Evolutionary conservation across 305 asterid genomes (phyloP).

Genomic region (Withania somnifera): DNA sequence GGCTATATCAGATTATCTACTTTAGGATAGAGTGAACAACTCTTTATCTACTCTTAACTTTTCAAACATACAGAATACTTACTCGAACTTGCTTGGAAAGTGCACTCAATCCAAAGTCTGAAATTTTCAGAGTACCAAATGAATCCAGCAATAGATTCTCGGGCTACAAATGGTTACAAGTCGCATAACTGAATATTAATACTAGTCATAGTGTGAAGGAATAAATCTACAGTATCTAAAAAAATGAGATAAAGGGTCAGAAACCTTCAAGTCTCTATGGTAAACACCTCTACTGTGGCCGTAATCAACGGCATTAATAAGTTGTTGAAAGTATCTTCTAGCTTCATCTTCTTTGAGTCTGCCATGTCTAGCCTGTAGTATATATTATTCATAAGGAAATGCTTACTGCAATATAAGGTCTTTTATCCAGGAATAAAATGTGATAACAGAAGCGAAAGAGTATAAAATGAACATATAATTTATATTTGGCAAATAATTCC

Average conservation of each 20-base stretch:
- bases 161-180: conserved; percentile 41
- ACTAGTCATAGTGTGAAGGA: conserved; percentile 2
- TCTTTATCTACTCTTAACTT: background rate
- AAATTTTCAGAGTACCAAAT: conserved; percentile 54
- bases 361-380: conserved; percentile 48
- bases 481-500: background rate
- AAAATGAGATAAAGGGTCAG: background rate
- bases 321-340: conserved; percentile 65
- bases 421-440: background rate
- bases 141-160: conserved; percentile 76
- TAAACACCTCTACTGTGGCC: conserved; percentile 89
- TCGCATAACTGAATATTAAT: background rate
- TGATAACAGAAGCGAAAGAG: background rate
- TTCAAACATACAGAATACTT: conserved; percentile 13
- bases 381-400: background rate
- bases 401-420: background rate
- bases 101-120: conserved; percentile 82
- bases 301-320: conserved; percentile 76
- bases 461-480: background rate
- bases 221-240: background rate
- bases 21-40: background rate
- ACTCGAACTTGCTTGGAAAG: conserved; percentile 66
- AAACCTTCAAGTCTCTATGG: conserved; percentile 82
- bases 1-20: background rate
- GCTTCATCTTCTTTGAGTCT: conserved; percentile 65